Evolutionary conservation across 1,139 yeast species (phyloP), one percentile per base, ranked within the genome.

Genomic region (Kurtzmaniella quercitrusa): DNA sequence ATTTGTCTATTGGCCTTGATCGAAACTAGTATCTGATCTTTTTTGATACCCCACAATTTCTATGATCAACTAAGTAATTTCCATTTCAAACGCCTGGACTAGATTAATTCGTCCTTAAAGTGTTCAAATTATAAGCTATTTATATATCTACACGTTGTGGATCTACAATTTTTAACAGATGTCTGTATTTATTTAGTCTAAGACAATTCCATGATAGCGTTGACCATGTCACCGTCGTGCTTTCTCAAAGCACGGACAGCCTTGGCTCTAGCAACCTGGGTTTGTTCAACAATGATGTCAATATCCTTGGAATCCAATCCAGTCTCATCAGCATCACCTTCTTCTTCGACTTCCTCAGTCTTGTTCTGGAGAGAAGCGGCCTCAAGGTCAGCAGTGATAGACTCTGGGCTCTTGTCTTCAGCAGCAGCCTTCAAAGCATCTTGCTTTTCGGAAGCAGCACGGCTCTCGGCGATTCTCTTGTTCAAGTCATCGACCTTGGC

Each of bases 191-290:
- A n/a, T n/a, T 11, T 30, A 36, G 49, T 38, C 53, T 67, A 70
- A 53, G 93, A 81, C 66, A 91, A 77, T 55, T 88, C 86, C 95
- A 91, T 88, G 65, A 91, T 88, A 55, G 97, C 93, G 65, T 89
- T 91, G 66, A 93, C 97, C 73, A 93, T 83, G 68, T 93, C 98
- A 68, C 93, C 89, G 60, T 88, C 80, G 77, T 91, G 91, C 56
- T 80, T 83, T 68, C 79, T 84, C 68, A 93, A 80, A 56, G 97
- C 96, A 69, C 84, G 85, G 59, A 81, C 87, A 52, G 98, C 98
- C 78, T 88, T 86, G 55, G 80, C 81, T 75, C 91, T 84, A 45
- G 96, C 77, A 50, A 82, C 93, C 60, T 82, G 84, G 57, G 97
- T 85, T 76, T 93, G 98, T 62, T 87, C 95, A 62, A 84, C 76